Conservation (phyloP, 371 early-diverging fungal species). For the Choanephora cucurbitarum region DNA sequence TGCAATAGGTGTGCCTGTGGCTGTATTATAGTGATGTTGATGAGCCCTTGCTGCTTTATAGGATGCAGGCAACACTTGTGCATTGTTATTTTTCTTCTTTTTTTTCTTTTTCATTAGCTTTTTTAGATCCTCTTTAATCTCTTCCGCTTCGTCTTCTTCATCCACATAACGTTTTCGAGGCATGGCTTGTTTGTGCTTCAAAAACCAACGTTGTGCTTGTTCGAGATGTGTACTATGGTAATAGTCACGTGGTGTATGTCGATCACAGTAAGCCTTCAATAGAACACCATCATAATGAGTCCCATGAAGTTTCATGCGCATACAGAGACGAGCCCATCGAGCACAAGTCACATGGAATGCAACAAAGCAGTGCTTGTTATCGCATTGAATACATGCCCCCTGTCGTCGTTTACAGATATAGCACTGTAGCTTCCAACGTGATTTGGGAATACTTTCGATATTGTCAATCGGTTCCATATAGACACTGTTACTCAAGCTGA, state of each 20-base stretch:
- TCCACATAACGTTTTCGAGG: conserved; percentile 38
- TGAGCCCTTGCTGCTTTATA: conserved; percentile 66
- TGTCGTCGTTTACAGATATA: conserved; percentile 80
- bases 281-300: conserved; percentile 59
- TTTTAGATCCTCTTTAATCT: conserved; percentile 6
- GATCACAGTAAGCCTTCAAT: conserved; percentile 76
- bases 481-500: conserved; percentile 83
- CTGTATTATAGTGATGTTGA: conserved; percentile 50
- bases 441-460: conserved; percentile 83
- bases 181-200: conserved; percentile 18
- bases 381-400: conserved; percentile 97
- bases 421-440: conserved; percentile 89
- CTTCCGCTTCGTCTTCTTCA: conserved; percentile 40
- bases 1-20: conserved; percentile 65
- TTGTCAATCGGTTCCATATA: conserved; percentile 98
- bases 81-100: neutral
- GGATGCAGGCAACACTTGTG: conserved; percentile 37
- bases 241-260: conserved; percentile 79
- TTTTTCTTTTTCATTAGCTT: conserved; percentile 20
- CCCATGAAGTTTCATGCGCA: conserved; percentile 73
- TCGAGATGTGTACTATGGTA: conserved; percentile 46
- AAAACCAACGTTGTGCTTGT: conserved; percentile 36
- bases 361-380: conserved; percentile 82
- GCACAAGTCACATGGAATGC: conserved; percentile 98
- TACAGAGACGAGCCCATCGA: conserved; percentile 80